phyloP scores from a whole-genome alignment of 495 filamentous ascomycete genomes.

The Tuber calosporum region DNA sequence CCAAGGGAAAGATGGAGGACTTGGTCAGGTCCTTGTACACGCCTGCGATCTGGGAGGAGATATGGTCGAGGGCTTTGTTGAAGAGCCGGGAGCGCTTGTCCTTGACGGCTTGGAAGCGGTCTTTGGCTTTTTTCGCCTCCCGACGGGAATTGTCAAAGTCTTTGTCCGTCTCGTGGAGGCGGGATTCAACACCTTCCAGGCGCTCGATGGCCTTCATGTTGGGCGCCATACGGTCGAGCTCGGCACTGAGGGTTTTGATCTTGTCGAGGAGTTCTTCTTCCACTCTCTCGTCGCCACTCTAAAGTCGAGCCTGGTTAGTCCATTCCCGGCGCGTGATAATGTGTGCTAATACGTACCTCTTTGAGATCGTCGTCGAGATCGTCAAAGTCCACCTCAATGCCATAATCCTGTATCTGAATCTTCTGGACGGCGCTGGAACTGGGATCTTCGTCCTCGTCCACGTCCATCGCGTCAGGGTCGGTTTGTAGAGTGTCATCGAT shows the following conservation, averaged over 20 bases:
- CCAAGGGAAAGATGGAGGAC: slow-evolving; percentile 51
- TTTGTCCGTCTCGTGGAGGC: slow-evolving; percentile 75
- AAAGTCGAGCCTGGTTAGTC: slow-evolving; percentile 28
- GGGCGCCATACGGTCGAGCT: slow-evolving; percentile 86
- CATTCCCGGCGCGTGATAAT: slow-evolving; percentile 17
- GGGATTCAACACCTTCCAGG: slow-evolving; percentile 74
- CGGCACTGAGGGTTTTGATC: slow-evolving; percentile 62
- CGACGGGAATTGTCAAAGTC: slow-evolving; percentile 79
- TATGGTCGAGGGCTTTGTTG: slow-evolving; percentile 89
- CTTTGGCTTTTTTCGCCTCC: slow-evolving; percentile 63
- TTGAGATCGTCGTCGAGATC: slow-evolving; percentile 78
- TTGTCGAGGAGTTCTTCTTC: slow-evolving; percentile 75
- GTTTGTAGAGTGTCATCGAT: slow-evolving; percentile 69
- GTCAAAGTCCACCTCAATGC: slow-evolving; percentile 85
- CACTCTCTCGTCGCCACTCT: slow-evolving; percentile 62
- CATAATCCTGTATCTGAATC: slow-evolving; percentile 66
- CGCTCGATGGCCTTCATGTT: slow-evolving; percentile 94
- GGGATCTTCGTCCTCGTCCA: slow-evolving; percentile 62
- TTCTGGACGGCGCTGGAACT: slow-evolving; percentile 49
- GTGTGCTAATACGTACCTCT: slow-evolving; percentile 51
- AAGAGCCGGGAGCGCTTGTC: slow-evolving; percentile 81
- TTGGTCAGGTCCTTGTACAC: slow-evolving; percentile 94
- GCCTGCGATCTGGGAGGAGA: slow-evolving; percentile 83
- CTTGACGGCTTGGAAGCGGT: slow-evolving; percentile 74
- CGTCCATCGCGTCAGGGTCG: slow-evolving; percentile 79